Evolutionary conservation across 345 rosid species (phyloP).

Genomic region (Luvunga scandens): DNA sequence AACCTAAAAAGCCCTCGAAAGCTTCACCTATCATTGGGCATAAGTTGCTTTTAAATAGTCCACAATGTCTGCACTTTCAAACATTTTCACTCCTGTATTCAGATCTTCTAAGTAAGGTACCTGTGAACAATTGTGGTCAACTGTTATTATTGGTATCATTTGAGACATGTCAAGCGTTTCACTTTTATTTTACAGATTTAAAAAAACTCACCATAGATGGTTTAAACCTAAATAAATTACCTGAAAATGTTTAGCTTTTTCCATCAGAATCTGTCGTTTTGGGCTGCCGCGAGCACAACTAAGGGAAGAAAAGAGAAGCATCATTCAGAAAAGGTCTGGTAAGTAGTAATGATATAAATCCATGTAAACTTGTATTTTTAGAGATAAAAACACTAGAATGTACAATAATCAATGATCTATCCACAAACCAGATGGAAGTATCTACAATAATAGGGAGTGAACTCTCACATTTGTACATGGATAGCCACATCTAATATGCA

Average conservation of each 20-base stretch:
- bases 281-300: constrained; percentile 94
- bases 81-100: constrained; percentile 86
- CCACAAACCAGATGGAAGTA: neutral
- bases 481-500: neutral
- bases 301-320: constrained; percentile 10
- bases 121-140: constrained; percentile 31
- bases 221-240: constrained; percentile 23
- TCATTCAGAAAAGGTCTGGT: neutral
- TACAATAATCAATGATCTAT: neutral
- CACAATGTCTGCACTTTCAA: constrained; percentile 87
- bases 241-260: constrained; percentile 77
- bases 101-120: constrained; percentile 90
- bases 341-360: neutral
- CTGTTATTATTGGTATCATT: neutral
- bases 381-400: neutral
- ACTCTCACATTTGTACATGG: neutral
- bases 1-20: constrained; percentile 1
- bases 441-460: neutral
- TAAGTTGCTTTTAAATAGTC: constrained; percentile 83
- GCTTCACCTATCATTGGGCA: constrained; percentile 35
- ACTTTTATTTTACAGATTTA: neutral
- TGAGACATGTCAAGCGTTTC: neutral
- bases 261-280: constrained; percentile 57
- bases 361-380: neutral
- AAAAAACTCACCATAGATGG: neutral